A percentile compares a stretch with the other conserved stretches of the same genome.
phyloP scores from a whole-genome alignment of 192 early-diverging fungal genomes.

The Gorgonomyces haynaldii region DNA sequence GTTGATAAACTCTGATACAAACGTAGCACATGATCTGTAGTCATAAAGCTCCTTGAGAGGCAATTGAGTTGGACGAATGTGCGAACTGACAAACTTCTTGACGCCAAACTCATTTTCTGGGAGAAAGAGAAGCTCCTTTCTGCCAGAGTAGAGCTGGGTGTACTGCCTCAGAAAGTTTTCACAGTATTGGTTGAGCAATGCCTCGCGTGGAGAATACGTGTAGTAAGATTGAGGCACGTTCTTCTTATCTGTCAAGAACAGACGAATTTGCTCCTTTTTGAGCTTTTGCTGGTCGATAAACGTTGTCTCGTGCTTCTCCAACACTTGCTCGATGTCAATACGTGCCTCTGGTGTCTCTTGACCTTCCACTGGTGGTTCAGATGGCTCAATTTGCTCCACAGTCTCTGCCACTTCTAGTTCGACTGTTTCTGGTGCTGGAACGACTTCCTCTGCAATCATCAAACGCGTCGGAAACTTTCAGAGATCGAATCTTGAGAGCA shows the following conservation, averaged over 20 bases:
- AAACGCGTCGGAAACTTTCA: no score
- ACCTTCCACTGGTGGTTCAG: no score
- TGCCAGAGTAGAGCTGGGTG: constrained; percentile 38
- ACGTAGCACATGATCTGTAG: constrained; percentile 38
- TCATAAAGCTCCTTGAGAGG: constrained; percentile 44
- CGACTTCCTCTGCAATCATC: no score
- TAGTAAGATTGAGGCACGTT: constrained; percentile 34
- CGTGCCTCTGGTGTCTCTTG: no score
- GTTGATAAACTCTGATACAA: constrained; percentile 41
- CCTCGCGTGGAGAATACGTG: constrained; percentile 33
- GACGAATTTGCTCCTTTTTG: constrained; percentile 9
- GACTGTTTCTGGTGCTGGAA: no score
- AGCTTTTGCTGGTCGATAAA: constrained; percentile 24
- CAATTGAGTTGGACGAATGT: constrained; percentile 40
- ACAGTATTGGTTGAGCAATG: constrained; percentile 29
- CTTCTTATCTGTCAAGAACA: constrained; percentile 23
- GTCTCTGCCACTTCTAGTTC: no score
- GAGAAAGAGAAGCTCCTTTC: constrained; percentile 34
- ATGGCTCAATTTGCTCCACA: no score
- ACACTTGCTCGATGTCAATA: no score
- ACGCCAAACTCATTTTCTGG: constrained; percentile 44
- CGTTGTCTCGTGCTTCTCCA: constrained; percentile 27
- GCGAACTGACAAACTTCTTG: constrained; percentile 46
- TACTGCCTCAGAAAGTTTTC: constrained; percentile 48
- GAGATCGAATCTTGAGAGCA: no score